Percentiles rank a stretch among this genome's conserved stretches.
Evolutionary conservation across 352 stramenopile species (phyloP).

Genomic region (Globisporangium radiosum): DNA sequence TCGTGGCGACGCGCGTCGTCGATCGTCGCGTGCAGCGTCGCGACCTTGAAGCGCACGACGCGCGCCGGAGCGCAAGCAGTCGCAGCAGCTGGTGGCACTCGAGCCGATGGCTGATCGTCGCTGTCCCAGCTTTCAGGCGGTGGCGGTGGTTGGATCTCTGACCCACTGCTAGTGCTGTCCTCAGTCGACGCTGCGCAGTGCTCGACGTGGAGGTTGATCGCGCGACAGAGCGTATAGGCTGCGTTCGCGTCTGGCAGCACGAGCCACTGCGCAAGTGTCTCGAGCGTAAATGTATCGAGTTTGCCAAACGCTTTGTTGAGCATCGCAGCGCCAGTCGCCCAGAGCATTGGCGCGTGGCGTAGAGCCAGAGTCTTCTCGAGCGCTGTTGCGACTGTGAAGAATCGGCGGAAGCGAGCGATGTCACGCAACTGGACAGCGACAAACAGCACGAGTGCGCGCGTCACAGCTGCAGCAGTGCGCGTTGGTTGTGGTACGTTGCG

Average conservation of each 20-base stretch:
- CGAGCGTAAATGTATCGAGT: constrained; percentile 40
- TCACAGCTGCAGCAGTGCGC: constrained; percentile 15
- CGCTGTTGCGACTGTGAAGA: constrained; percentile 19
- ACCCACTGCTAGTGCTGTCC: neutral
- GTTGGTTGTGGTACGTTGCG: constrained; percentile 21
- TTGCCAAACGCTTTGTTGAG: constrained; percentile 66
- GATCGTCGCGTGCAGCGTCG: constrained; percentile 17
- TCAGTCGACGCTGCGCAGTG: neutral
- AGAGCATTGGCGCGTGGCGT: constrained; percentile 34
- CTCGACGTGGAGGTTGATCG: constrained; percentile 36
- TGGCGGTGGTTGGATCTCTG: neutral
- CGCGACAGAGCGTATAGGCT: constrained; percentile 27
- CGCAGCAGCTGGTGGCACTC: neutral
- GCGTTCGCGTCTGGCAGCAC: constrained; percentile 12
- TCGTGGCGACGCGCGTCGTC: constrained; percentile 10
- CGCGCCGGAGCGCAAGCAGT: neutral
- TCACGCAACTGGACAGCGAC: constrained; percentile 48
- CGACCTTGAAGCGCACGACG: constrained; percentile 33
- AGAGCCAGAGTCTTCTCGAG: constrained; percentile 37
- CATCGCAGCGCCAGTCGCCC: constrained; percentile 24
- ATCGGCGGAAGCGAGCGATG: constrained; percentile 22
- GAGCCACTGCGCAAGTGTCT: constrained; percentile 32
- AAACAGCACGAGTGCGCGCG: constrained; percentile 38
- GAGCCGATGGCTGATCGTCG: neutral
- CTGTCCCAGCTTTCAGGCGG: constrained; percentile 15